Base-by-base conservation (phyloP, 2,329 filamentous ascomycete genomes). In the Colletotrichum tofieldiae region DNA sequence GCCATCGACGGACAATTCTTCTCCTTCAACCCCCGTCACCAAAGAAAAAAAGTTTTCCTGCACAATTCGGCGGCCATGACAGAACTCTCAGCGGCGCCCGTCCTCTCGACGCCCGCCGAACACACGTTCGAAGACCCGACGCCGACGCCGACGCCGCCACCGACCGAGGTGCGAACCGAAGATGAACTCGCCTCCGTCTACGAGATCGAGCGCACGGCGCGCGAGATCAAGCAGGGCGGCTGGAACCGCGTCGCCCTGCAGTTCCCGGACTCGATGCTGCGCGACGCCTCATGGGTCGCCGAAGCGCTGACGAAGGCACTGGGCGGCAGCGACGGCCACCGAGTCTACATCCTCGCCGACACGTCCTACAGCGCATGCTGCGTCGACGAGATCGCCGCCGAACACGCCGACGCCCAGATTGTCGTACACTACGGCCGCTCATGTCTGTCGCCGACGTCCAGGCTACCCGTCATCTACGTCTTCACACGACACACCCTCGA, bases 341-440 rank as follows among this genome's bases (percentile, higher is more conserved):
- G 87, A 73, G 86, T 98, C 64, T 97, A 93, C 77, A 95, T 99
- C 72, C 86, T 99, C 23, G 96, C 93, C 41, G 96, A 99, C 81
- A 98, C 96, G 2, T 98, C 96, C 2, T 99, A 98, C 82, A 97
- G 96, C 72, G 93, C 96, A 0, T 99, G 96, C 83, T 99, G 96
- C 78, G 95, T 98, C 23, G 96, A 99, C 78, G 96, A 99, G 84
- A 92, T 98, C 51, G 96, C 96, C 0, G 96, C 96, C 2, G 95
- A 99, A 81, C 96, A 99, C 80, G 93, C 94, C 20, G 89, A 94
- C 77, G 95, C 96, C 8, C 93, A 98, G 73, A 94, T 95, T 0
- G 93, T 98, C 1, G 92, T 99, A 18, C 96, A 99, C 81, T 99
- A 98, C 77, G 96, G 96, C 3, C 89, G 96, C 64, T 93, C 96